These are phyloP conservation scores for Asclepias syriaca DNA, from an alignment of 257 asterid genomes.

Conservation along the genomic window DNA sequence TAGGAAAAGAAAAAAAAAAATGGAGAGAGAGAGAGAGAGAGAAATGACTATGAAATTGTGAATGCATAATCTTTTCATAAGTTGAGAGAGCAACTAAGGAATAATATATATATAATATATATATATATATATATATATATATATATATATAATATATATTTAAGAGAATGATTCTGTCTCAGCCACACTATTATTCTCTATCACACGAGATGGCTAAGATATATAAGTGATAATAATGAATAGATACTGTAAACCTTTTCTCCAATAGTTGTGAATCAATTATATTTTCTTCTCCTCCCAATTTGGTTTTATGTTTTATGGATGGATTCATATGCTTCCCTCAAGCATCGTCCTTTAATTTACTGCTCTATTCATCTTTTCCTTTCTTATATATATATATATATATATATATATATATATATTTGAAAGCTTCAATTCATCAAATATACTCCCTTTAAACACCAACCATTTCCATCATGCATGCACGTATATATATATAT, in stretches of 20 bases:
- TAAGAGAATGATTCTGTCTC: not conserved
- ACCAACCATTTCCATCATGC: not conserved
- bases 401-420: too few relatives aligned
- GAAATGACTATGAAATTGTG: not conserved
- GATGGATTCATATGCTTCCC: not conserved
- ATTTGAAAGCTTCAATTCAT: not conserved
- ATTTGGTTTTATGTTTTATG: not conserved
- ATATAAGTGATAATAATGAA: not conserved
- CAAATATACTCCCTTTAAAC: conserved; percentile 5
- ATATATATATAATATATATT: too few relatives aligned
- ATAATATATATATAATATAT: not conserved
- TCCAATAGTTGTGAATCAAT: not conserved
- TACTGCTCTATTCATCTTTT: too few relatives aligned
- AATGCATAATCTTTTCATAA: not conserved
- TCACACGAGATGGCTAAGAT: not conserved
- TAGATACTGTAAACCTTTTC: not conserved
- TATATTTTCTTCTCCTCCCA: not conserved
- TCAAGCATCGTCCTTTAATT: not conserved
- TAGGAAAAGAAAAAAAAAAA: too few relatives aligned
- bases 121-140: too few relatives aligned
- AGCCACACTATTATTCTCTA: not conserved
- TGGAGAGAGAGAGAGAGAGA: too few relatives aligned
- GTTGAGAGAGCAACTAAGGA: not conserved
- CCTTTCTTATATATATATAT: too few relatives aligned
- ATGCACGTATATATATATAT: not conserved